A percentile compares a stretch with the other conserved stretches of the same genome.
Evolutionary conservation across 2,329 filamentous ascomycete species (phyloP).

Genomic region (Emmonsia crescens): DNA sequence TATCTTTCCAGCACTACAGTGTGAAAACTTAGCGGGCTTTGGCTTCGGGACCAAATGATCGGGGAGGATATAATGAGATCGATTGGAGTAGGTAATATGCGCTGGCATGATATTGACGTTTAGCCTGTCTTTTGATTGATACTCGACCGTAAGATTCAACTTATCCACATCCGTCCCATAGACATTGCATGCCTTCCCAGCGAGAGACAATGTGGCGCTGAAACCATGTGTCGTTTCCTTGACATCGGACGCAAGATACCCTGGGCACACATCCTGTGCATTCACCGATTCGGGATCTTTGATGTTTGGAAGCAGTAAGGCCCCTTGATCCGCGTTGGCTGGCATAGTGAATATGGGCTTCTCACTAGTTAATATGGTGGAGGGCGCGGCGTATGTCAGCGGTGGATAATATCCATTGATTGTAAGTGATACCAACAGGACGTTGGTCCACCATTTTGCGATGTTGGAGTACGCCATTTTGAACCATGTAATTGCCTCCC

Average conservation of each 20-base stretch:
- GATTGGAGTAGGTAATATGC: constrained; percentile 50
- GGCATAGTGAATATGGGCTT: constrained; percentile 37
- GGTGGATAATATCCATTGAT: neutral
- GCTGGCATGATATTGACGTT: constrained; percentile 60
- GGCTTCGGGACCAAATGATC: constrained; percentile 53
- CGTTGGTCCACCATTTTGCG: constrained; percentile 1
- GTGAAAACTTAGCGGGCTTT: constrained; percentile 26
- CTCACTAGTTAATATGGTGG: neutral
- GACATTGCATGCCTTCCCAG: constrained; percentile 53
- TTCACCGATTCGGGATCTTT: constrained; percentile 52
- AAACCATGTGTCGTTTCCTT: constrained; percentile 38
- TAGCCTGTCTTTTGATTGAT: constrained; percentile 54
- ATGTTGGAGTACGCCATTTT: neutral
- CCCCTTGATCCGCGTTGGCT: constrained; percentile 36
- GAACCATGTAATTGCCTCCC: neutral
- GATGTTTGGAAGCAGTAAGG: constrained; percentile 50
- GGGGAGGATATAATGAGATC: constrained; percentile 56
- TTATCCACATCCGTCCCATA: constrained; percentile 65
- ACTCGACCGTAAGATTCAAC: constrained; percentile 57
- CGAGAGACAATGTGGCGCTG: constrained; percentile 42
- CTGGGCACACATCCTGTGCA: constrained; percentile 52
- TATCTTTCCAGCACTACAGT: constrained; percentile 26
- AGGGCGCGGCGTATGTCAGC: neutral
- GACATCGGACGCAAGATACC: constrained; percentile 46
- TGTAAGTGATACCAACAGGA: neutral